Conservation (phyloP, 495 filamentous ascomycete species). For the Penicillium flavigenum region DNA sequence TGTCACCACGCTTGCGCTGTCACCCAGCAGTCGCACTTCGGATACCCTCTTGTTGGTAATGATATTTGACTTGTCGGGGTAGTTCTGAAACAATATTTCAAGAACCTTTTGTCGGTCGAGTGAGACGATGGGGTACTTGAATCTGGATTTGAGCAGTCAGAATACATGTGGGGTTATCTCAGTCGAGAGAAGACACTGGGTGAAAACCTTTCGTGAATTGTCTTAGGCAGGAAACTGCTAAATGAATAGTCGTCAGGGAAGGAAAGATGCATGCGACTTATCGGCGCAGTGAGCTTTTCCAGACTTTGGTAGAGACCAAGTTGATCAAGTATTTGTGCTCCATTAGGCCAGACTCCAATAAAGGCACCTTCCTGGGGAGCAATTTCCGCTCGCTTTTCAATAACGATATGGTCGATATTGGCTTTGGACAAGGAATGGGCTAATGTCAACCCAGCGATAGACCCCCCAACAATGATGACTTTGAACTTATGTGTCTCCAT, state of each 20-base stretch:
- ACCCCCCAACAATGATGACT: conserved; percentile 55
- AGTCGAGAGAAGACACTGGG: neutral
- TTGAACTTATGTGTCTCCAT: conserved; percentile 28
- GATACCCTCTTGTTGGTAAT: conserved; percentile 18
- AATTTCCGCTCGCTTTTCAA: conserved; percentile 42
- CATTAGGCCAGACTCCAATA: conserved; percentile 38
- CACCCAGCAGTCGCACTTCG: conserved; percentile 5
- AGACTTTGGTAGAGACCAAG: conserved; percentile 46
- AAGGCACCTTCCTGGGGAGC: conserved; percentile 42
- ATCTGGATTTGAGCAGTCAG: conserved; percentile 24
- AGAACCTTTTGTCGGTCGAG: conserved; percentile 35
- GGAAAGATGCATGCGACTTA: conserved; percentile 14
- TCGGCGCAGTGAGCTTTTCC: conserved; percentile 6
- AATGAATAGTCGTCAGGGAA: neutral
- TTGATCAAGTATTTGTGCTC: conserved; percentile 48
- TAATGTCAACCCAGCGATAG: conserved; percentile 49
- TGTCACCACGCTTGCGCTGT: conserved; percentile 12
- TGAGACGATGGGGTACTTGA: conserved; percentile 23
- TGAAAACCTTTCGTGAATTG: conserved; percentile 1
- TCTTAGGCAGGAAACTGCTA: conserved; percentile 1
- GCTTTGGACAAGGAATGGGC: conserved; percentile 45
- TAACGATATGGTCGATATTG: conserved; percentile 49
- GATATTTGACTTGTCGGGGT: conserved; percentile 13
- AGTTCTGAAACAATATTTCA: conserved; percentile 18
- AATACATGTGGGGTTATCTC: neutral